These are phyloP conservation scores for Penicillium italicum DNA, from an alignment of 2,329 filamentous ascomycete species.

Conservation along the genomic window DNA sequence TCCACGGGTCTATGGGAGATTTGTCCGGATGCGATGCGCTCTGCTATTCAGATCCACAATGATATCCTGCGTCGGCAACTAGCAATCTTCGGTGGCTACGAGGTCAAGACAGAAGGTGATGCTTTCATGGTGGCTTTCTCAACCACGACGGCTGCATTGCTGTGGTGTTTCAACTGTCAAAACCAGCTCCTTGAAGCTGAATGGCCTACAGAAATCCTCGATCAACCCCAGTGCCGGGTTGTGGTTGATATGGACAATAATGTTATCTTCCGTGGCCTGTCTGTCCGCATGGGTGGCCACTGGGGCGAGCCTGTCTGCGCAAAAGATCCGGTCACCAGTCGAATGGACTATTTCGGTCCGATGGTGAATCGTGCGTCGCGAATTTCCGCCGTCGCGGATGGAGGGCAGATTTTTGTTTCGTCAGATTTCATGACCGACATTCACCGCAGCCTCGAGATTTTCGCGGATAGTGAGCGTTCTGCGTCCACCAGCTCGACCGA, in stretches of 20 bases:
- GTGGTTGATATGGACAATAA: slow-evolving; percentile 78
- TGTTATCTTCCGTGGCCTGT: slow-evolving; percentile 88
- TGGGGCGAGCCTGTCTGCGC: slow-evolving; percentile 94
- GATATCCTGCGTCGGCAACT: slow-evolving; percentile 92
- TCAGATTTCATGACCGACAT: slow-evolving; percentile 97
- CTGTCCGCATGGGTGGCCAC: slow-evolving; percentile 96
- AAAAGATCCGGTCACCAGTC: slow-evolving; percentile 88
- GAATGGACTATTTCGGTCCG: slow-evolving; percentile 99
- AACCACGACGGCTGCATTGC: slow-evolving; percentile 85
- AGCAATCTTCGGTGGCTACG: slow-evolving; percentile 90
- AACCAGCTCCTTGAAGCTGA: slow-evolving; percentile 78
- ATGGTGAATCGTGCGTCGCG: slow-evolving; percentile 98
- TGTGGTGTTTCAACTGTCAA: slow-evolving; percentile 97
- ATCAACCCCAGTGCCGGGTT: slow-evolving; percentile 78
- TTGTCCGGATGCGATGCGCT: slow-evolving; percentile 90
- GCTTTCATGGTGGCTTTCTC: slow-evolving; percentile 99
- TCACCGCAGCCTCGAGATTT: slow-evolving; percentile 81
- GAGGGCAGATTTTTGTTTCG: slow-evolving; percentile 93
- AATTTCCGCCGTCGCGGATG: slow-evolving; percentile 91
- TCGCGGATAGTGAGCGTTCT: slow-evolving; percentile 75
- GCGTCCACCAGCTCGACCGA: slow-evolving; percentile 69
- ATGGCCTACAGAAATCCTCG: slow-evolving; percentile 91
- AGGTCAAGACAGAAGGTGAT: slow-evolving; percentile 99
- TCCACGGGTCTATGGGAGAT: slow-evolving; percentile 96
- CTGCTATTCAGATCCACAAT: slow-evolving; percentile 95